A percentile compares a stretch with the other conserved stretches of the same genome.
phyloP scores from a whole-genome alignment of 2,329 filamentous ascomycete species.

The Aureobasidium pullulans region DNA sequence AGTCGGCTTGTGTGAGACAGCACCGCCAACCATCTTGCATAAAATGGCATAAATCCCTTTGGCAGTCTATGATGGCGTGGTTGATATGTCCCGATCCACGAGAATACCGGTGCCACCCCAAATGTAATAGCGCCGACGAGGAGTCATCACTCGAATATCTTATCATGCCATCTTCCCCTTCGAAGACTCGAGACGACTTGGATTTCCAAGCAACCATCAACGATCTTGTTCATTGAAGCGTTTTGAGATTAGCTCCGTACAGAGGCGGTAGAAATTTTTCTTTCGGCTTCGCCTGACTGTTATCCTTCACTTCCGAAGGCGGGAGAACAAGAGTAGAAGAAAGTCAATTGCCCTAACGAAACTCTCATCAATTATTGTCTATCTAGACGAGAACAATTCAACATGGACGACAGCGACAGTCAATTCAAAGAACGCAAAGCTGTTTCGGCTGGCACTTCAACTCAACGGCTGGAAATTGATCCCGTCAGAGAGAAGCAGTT shows the following conservation, averaged over 20 bases:
- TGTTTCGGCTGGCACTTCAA: not conserved
- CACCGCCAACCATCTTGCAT: not conserved
- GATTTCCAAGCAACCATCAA: not conserved
- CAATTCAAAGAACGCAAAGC: not conserved
- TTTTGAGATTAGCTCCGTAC: conserved; percentile 1
- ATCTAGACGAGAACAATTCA: not conserved
- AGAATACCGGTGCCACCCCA: not conserved
- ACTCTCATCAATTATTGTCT: not conserved
- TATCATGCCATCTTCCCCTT: not conserved
- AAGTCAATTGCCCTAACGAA: conserved; percentile 2
- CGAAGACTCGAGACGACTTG: not conserved
- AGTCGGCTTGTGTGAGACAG: not conserved
- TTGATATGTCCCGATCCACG: not conserved
- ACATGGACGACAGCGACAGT: not conserved
- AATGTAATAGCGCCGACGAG: not conserved
- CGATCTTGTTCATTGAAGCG: not conserved
- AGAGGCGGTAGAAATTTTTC: conserved; percentile 2
- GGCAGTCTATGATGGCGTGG: conserved; percentile 3
- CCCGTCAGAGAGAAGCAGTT: conserved; percentile 33
- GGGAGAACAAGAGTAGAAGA: not conserved
- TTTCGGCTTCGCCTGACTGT: not conserved
- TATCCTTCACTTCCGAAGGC: not conserved
- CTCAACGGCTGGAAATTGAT: conserved; percentile 7
- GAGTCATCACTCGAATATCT: not conserved
- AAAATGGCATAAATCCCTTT: not conserved